Conservation (phyloP, 164 flowering plant species). For the Vitis cinerea region DNA sequence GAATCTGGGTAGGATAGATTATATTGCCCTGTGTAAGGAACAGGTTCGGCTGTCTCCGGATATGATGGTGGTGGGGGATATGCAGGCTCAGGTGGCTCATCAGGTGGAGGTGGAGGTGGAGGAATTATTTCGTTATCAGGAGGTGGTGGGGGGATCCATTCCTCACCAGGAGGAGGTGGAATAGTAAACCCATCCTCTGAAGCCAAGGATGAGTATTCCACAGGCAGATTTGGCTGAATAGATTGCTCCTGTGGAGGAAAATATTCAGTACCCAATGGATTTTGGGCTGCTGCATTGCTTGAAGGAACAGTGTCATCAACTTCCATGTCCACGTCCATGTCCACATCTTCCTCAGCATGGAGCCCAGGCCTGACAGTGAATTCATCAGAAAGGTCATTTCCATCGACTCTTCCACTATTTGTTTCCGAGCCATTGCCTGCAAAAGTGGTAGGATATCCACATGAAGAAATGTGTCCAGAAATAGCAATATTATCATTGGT, state of each 20-base stretch:
- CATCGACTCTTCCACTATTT: conserved; percentile 17
- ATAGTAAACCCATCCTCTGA: conserved; percentile 28
- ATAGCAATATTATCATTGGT: background rate
- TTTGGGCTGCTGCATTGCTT: conserved; percentile 10
- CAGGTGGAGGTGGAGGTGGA: conserved; percentile 93
- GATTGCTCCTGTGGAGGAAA: conserved; percentile 21
- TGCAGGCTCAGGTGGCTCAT: conserved; percentile 50
- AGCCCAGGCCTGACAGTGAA: conserved; percentile 13
- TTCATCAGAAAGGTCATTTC: conserved; percentile 17
- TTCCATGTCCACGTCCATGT: conserved; percentile 99
- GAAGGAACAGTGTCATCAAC: conserved; percentile 63
- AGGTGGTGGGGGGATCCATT: conserved; percentile 95
- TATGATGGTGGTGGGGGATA: conserved; percentile 42
- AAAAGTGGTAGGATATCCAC: conserved; percentile 14
- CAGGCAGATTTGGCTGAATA: conserved; percentile 24
- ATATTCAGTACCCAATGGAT: conserved; percentile 12
- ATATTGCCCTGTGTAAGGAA: conserved; percentile 49
- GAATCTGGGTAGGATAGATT: conserved; percentile 40
- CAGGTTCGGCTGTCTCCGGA: conserved; percentile 43
- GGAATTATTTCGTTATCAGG: conserved; percentile 77
- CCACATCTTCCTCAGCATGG: conserved; percentile 56
- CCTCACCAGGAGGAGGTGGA: conserved; percentile 83
- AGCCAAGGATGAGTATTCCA: conserved; percentile 13
- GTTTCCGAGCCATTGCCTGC: conserved; percentile 11
- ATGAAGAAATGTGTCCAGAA: conserved; percentile 14